phyloP scores from a whole-genome alignment of 768 basidiomycete genomes.

The Trametes maxima region DNA sequence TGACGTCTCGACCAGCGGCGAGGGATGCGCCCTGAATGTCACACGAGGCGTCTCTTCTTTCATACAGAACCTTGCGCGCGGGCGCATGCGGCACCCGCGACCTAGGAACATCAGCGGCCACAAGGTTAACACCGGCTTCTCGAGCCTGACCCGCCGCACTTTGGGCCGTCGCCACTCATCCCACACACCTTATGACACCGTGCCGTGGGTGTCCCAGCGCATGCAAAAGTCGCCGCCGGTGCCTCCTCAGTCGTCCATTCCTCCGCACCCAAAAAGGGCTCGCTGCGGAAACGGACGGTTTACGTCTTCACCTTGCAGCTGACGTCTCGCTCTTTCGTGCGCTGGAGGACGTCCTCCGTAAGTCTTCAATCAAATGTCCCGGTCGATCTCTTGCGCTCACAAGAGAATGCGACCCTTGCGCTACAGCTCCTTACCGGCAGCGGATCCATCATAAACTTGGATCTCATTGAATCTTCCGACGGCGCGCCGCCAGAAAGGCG shows the following conservation, averaged over 20 bases:
- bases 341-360: too few relatives aligned
- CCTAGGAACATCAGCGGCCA: constrained; percentile 10
- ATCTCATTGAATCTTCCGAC: too few relatives aligned
- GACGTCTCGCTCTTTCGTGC: neutral
- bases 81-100: constrained; percentile 2
- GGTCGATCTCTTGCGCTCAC: too few relatives aligned
- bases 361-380: too few relatives aligned
- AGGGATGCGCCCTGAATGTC: constrained; percentile 1
- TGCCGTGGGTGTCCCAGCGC: neutral
- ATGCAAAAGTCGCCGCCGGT: neutral
- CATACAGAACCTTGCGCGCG: constrained; percentile 15
- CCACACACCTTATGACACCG: constrained; percentile 8
- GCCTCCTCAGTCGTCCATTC: neutral
- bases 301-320: neutral
- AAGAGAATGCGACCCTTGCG: too few relatives aligned
- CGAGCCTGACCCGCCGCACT: neutral
- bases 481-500: too few relatives aligned
- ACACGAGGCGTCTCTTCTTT: constrained; percentile 21
- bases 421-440: too few relatives aligned
- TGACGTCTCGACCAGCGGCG: neutral
- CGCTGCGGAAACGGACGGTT: neutral
- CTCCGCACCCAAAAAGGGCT: neutral
- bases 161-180: constrained; percentile 3
- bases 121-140: constrained; percentile 5
- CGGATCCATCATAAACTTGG: too few relatives aligned